phyloP scores from a whole-genome alignment of 2,329 filamentous ascomycete genomes.

The Ophidiomyces ophidiicola region DNA sequence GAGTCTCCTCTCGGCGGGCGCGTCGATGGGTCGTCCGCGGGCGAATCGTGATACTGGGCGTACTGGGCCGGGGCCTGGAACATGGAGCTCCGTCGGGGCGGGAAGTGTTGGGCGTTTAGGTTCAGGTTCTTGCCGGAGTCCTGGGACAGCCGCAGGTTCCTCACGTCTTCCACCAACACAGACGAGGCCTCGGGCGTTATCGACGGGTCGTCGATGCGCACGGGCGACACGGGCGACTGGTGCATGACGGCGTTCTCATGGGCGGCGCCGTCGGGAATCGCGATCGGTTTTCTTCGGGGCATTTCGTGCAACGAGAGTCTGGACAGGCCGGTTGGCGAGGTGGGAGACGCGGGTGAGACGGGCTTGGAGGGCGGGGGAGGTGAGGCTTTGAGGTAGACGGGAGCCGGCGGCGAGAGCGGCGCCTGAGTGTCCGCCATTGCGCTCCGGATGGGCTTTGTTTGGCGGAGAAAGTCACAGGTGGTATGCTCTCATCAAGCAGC shows the following conservation, averaged over 20 bases:
- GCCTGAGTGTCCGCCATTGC: slow-evolving; percentile 13
- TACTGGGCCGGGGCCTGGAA: background rate
- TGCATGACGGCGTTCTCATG: slow-evolving; percentile 21
- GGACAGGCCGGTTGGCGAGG: slow-evolving; percentile 17
- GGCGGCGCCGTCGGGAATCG: slow-evolving; percentile 15
- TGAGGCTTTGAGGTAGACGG: slow-evolving; percentile 32
- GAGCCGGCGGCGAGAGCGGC: slow-evolving; percentile 32
- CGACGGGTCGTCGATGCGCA: slow-evolving; percentile 23
- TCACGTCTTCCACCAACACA: slow-evolving; percentile 21
- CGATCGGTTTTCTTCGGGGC: slow-evolving; percentile 21
- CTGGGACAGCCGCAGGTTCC: slow-evolving; percentile 13
- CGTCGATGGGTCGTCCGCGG: slow-evolving; percentile 12
- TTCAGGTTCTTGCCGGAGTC: background rate
- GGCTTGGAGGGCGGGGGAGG: slow-evolving; percentile 19
- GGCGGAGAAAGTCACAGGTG: background rate
- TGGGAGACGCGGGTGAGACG: slow-evolving; percentile 17
- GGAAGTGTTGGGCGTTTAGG: background rate
- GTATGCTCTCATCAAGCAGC: background rate
- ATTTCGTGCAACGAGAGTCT: slow-evolving; percentile 14
- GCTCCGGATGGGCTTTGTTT: background rate
- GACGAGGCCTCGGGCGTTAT: slow-evolving; percentile 22
- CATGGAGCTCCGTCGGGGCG: slow-evolving; percentile 3
- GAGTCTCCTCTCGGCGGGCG: slow-evolving; percentile 12
- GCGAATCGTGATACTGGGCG: slow-evolving; percentile 4
- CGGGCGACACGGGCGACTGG: slow-evolving; percentile 24